Percentiles rank a stretch among this genome's conserved stretches.
These are phyloP conservation scores for Pythium myriotylum DNA, from an alignment of 352 stramenopile genomes.

Conservation along the genomic window DNA sequence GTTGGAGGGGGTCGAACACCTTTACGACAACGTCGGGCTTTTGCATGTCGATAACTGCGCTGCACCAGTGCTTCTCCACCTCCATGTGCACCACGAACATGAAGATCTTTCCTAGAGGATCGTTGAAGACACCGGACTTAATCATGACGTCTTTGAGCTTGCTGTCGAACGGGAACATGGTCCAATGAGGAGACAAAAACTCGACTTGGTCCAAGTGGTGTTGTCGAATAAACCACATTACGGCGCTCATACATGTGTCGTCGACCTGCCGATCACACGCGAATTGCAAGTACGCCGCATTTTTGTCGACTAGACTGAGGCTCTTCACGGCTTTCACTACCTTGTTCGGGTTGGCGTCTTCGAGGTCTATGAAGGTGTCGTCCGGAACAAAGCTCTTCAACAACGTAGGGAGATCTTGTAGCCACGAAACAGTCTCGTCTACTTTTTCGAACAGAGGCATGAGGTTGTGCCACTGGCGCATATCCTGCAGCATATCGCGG, in stretches of 20 bases:
- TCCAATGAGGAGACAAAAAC: background rate
- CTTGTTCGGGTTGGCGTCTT: background rate
- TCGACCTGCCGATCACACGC: background rate
- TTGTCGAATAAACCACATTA: background rate
- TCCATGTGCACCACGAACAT: conserved; percentile 2
- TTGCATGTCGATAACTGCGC: background rate
- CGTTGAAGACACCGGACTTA: background rate
- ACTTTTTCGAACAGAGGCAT: too few species aligned
- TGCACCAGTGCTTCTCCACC: background rate
- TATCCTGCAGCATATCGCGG: too few species aligned
- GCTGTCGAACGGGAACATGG: background rate
- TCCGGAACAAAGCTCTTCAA: too few species aligned
- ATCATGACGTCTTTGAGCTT: background rate
- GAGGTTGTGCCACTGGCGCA: too few species aligned
- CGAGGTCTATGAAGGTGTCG: too few species aligned
- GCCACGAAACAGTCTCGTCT: too few species aligned
- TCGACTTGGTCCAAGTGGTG: background rate
- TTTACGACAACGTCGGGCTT: background rate
- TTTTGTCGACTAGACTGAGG: background rate
- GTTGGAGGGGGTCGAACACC: conserved; percentile 7
- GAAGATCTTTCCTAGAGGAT: background rate
- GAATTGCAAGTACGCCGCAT: background rate
- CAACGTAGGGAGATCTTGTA: too few species aligned
- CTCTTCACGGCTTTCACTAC: background rate
- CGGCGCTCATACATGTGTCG: conserved; percentile 1